Base-by-base conservation (phyloP, 2,329 filamentous ascomycete genomes). In the Thelonectria discophora region DNA sequence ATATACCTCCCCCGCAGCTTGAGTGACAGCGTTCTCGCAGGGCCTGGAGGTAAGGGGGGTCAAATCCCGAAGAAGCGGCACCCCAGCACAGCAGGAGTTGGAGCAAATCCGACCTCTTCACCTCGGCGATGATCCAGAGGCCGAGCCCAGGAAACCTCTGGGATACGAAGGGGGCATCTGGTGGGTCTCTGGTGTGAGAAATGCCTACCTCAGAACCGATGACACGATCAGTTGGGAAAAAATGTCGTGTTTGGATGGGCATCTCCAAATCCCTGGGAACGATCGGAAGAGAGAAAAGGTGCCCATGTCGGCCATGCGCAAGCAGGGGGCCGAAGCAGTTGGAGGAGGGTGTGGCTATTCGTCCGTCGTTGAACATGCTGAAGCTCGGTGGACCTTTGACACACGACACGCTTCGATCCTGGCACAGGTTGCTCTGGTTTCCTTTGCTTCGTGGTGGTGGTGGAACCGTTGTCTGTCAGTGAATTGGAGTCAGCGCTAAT, bases 381-480 rank as follows among this genome's bases (percentile, higher is more conserved):
- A 58, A 58, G 55, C 50, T 49, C 43, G 51, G 61, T 64, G 55
- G 67, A 62, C 65, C 61, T 57, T 63, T 68, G 24, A 49, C 65
- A 62, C 60, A 69, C 57, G 55, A 69, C 57, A 64, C 57, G 48
- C 52, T 55, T 58, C 58, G 62, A 68, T 61, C 62, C 65, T 66
- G 39, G 50, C 43, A 37, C 43, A 43, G 45, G 32, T 30, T 49
- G 34, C 15, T 34, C 32, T 21, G 47, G 58, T 56, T 52, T 62
- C 50, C 45, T 64, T 30, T 54, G 55, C 47, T 20, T 39, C 27
- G 27, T 30, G 21, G 46, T 34, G 13, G 56, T 65, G 62, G 67
- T 70, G 68, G 68, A 64, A 66, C 68, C 65, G 65, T 69, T 68
- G 68, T 50, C 66, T 70, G 68, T 70, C 68, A 69, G 45, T 58